phyloP scores from a whole-genome alignment of 83 land plant species.

The Picea mariana region DNA sequence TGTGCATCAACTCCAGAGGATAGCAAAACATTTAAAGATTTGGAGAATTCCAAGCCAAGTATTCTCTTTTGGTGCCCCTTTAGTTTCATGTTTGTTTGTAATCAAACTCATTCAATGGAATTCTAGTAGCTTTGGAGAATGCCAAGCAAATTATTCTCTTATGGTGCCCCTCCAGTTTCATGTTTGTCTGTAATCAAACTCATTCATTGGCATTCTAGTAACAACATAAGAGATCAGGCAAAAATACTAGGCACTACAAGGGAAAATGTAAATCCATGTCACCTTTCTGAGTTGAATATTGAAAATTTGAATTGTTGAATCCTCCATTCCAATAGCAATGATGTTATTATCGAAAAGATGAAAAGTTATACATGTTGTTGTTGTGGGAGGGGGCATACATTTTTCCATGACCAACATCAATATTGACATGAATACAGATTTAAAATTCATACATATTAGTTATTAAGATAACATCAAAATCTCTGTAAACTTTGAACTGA shows the following conservation, averaged over 20 bases:
- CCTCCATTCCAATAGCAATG: conserved; percentile 89
- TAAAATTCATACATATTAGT: neutral
- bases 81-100: conserved; percentile 72
- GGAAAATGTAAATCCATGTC: neutral
- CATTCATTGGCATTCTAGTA: neutral
- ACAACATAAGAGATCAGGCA: neutral
- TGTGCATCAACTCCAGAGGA: conserved; percentile 92
- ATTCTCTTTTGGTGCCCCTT: conserved; percentile 78
- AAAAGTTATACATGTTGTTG: conserved; percentile 80
- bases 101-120: too few species aligned
- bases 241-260: neutral
- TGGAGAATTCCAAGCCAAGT: conserved; percentile 83
- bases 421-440: neutral
- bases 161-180: too few species aligned
- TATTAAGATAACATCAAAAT: neutral
- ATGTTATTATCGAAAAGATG: conserved; percentile 84
- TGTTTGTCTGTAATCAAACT: too few species aligned
- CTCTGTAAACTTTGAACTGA: too few species aligned
- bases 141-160: too few species aligned
- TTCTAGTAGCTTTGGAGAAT: too few species aligned
- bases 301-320: conserved; percentile 76
- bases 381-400: conserved; percentile 81
- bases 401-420: conserved; percentile 59
- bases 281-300: conserved; percentile 81
- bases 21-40: conserved; percentile 67